A percentile compares a stretch with the other conserved stretches of the same genome.
phyloP scores from a whole-genome alignment of 83 land plant species.

The Picea engelmannii region DNA sequence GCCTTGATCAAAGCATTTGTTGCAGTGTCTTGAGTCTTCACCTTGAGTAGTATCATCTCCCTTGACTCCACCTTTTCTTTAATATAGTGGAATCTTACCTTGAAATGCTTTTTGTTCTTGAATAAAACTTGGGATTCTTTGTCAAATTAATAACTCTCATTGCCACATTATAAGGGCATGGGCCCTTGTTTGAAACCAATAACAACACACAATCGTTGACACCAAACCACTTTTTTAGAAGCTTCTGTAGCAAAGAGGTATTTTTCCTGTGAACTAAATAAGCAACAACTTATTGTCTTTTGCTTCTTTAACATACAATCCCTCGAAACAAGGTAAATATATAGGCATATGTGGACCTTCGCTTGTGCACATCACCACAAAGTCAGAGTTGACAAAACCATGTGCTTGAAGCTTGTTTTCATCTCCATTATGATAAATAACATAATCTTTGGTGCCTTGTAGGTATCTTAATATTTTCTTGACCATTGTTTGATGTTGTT shows the following conservation, averaged over 20 bases:
- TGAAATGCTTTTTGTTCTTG: too few species aligned
- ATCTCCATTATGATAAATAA: too few species aligned
- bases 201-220: not conserved
- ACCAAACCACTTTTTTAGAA: not conserved
- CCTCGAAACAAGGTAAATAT: not conserved
- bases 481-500: too few species aligned
- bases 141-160: not conserved
- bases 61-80: not conserved
- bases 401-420: not conserved
- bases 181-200: not conserved
- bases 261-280: too few species aligned
- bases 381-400: not conserved
- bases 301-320: too few species aligned
- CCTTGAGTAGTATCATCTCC: not conserved
- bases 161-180: not conserved
- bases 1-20: not conserved
- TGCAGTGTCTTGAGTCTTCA: not conserved
- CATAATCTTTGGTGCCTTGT: too few species aligned
- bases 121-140: not conserved
- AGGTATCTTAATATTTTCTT: not conserved
- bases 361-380: not conserved
- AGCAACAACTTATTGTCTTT: not conserved
- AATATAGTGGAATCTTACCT: too few species aligned
- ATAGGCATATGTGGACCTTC: not conserved
- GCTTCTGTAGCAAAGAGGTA: not conserved